These are phyloP conservation scores for Manihot esculenta DNA, from an alignment of 441 rosid species.

Conservation along the genomic window DNA sequence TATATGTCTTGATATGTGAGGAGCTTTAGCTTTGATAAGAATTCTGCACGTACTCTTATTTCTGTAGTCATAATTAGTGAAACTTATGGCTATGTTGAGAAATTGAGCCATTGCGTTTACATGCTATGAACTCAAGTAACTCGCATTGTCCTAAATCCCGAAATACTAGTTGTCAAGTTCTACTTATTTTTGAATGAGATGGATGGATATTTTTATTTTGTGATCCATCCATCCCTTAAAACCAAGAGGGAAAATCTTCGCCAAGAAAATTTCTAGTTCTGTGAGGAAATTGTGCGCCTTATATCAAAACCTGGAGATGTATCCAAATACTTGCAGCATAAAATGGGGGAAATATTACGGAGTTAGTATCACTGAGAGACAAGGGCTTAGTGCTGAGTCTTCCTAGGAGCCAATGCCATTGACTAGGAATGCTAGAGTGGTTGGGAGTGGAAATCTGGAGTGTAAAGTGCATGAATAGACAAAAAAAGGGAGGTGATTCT, in stretches of 20 bases:
- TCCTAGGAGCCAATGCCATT: neutral
- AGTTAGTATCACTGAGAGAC: neutral
- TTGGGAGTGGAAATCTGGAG: neutral
- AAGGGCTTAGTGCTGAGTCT: neutral
- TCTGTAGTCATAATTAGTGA: neutral
- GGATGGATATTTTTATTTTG: neutral
- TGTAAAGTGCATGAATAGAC: neutral
- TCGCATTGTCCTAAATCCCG: neutral
- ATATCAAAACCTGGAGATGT: neutral
- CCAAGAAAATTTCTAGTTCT: neutral
- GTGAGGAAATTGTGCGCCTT: neutral
- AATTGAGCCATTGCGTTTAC: neutral
- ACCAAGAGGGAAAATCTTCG: neutral
- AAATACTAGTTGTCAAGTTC: neutral
- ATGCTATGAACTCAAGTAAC: no score
- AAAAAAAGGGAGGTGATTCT: no score
- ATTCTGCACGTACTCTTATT: neutral
- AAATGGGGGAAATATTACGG: neutral
- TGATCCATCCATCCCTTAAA: neutral
- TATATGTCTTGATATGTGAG: neutral
- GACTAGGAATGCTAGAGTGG: neutral
- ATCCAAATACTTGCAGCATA: neutral
- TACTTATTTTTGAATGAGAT: neutral
- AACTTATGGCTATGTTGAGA: neutral
- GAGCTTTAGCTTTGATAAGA: neutral